These are phyloP conservation scores for Dalbergia cochinchinensis DNA, from an alignment of 306 rosid species.

Conservation along the genomic window DNA sequence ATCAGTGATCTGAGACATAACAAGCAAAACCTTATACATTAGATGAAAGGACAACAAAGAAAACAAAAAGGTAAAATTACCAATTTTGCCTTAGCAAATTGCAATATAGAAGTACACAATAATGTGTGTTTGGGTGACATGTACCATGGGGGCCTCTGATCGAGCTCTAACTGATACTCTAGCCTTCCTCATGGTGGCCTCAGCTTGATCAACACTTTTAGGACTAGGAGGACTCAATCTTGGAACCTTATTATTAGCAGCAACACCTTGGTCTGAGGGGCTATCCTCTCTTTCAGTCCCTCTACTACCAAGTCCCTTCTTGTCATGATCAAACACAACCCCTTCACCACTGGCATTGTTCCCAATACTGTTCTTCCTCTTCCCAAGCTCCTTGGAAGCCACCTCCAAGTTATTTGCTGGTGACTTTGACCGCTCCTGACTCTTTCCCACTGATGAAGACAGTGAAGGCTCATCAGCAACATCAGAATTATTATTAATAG, in stretches of 20 bases:
- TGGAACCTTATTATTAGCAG: conserved; percentile 55
- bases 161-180: conserved; percentile 89
- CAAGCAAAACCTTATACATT: background rate
- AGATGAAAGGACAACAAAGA: background rate
- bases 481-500: conserved; percentile 45
- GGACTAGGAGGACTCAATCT: conserved; percentile 68
- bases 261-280: conserved; percentile 55
- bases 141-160: conserved; percentile 84
- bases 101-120: background rate
- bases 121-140: background rate
- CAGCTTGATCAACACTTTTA: conserved; percentile 63
- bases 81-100: conserved; percentile 2
- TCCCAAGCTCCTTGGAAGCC: conserved; percentile 35
- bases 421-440: conserved; percentile 56
- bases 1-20: conserved; percentile 69
- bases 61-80: background rate
- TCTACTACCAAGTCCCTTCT: conserved; percentile 47
- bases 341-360: conserved; percentile 41
- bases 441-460: conserved; percentile 64
- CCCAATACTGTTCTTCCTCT: conserved; percentile 40
- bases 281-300: conserved; percentile 58
- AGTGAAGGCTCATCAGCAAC: conserved; percentile 50
- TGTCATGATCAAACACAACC: conserved; percentile 49
- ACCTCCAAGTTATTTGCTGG: conserved; percentile 46
- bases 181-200: conserved; percentile 92